phyloP scores from a whole-genome alignment of 805 yeast species.

The Pichia heedii region DNA sequence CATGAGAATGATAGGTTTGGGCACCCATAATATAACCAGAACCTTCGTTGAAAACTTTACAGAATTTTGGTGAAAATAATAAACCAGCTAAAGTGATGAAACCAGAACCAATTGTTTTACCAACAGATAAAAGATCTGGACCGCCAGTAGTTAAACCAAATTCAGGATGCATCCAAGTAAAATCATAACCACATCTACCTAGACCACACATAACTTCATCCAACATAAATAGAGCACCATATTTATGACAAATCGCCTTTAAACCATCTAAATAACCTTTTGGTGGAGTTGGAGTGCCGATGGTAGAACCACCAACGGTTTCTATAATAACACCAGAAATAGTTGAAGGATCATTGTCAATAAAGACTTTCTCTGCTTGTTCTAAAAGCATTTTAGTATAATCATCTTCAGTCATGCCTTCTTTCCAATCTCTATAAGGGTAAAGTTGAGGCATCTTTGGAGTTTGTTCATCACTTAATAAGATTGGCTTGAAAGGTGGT shows the following conservation, averaged over 20 bases:
- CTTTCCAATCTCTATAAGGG: slow-evolving; percentile 25
- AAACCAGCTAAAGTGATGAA: slow-evolving; percentile 41
- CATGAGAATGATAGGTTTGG: slow-evolving; percentile 43
- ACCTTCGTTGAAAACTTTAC: slow-evolving; percentile 30
- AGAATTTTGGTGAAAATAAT: slow-evolving; percentile 32
- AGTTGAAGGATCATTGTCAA: slow-evolving; percentile 35
- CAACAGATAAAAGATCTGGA: slow-evolving; percentile 41
- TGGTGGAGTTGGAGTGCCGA: slow-evolving; percentile 37
- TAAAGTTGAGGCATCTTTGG: slow-evolving; percentile 26
- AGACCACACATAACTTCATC: slow-evolving; percentile 55
- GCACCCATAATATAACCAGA: slow-evolving; percentile 35
- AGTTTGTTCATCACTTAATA: slow-evolving; percentile 17
- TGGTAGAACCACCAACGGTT: slow-evolving; percentile 39
- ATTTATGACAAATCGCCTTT: slow-evolving; percentile 40
- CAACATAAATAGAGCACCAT: slow-evolving; percentile 38
- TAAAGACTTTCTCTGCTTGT: slow-evolving; percentile 32
- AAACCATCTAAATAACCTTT: slow-evolving; percentile 39
- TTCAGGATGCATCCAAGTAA: slow-evolving; percentile 26
- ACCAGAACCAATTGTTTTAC: slow-evolving; percentile 45
- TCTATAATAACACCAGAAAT: slow-evolving; percentile 36
- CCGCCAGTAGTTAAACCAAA: slow-evolving; percentile 29
- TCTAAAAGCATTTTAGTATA: slow-evolving; percentile 30
- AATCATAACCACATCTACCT: slow-evolving; percentile 44
- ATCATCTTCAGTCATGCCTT: slow-evolving; percentile 29
- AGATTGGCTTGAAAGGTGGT: slow-evolving; percentile 25